Percentiles rank a stretch among this genome's conserved stretches.
Conservation (phyloP, 73 alveolate genomes). For the Tetrahymena thermophila region DNA sequence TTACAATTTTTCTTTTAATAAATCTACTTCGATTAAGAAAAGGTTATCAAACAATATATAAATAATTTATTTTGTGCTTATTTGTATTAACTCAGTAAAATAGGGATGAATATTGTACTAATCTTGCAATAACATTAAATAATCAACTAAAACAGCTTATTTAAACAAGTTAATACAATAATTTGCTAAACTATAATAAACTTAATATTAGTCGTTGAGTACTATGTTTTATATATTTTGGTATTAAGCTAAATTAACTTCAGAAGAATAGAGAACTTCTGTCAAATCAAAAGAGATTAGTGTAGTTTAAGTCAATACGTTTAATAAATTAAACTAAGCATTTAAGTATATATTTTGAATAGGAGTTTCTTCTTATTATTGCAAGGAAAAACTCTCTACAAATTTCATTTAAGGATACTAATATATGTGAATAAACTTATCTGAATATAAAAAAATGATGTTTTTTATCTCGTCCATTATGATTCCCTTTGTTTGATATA, state of each 20-base stretch:
- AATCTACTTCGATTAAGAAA: not conserved
- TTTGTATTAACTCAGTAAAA: not conserved
- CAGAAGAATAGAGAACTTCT: not conserved
- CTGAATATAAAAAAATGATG: not conserved
- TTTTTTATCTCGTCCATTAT: not conserved
- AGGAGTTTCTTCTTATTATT: not conserved
- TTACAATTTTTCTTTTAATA: no score
- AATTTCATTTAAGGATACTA: not conserved
- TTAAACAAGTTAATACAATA: no score
- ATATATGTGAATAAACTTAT: not conserved
- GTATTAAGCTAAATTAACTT: not conserved
- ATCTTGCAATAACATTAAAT: not conserved
- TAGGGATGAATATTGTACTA: not conserved
- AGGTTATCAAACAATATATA: no score
- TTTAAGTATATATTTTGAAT: no score
- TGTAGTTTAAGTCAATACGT: not conserved
- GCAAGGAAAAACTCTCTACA: not conserved
- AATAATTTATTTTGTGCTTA: no score
- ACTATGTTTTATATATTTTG: not conserved
- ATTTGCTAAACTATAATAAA: not conserved
- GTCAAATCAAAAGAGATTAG: not conserved
- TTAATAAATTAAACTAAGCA: not conserved
- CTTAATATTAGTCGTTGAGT: not conserved
- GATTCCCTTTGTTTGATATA: not conserved
- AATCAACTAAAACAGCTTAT: not conserved